Conservation (phyloP, 768 basidiomycete genomes). For the Mycena venus region DNA sequence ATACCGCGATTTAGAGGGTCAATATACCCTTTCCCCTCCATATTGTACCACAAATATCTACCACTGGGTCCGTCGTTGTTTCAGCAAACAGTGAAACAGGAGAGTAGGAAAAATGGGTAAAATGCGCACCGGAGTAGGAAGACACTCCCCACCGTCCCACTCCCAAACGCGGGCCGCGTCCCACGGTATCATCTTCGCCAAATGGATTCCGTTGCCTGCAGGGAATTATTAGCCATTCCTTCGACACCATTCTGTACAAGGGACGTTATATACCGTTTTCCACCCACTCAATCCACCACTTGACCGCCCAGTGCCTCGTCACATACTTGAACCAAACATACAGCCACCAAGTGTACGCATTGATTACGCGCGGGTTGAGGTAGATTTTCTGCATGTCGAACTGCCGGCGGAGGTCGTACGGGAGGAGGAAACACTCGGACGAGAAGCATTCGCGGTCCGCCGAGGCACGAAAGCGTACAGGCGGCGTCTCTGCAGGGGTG, state of each 20-base stretch:
- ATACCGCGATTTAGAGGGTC: no score
- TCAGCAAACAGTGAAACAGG: no score
- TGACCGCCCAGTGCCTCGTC: slow-evolving; percentile 46
- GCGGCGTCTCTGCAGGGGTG: slow-evolving; percentile 44
- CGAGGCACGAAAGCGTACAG: slow-evolving; percentile 46
- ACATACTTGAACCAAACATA: slow-evolving; percentile 52
- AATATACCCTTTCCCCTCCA: no score
- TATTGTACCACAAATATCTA: no score
- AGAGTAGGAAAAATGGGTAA: no score
- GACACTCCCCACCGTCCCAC: background rate
- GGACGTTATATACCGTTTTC: no score
- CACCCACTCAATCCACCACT: slow-evolving; percentile 30
- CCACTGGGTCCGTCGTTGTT: no score
- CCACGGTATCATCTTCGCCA: background rate
- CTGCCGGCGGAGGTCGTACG: slow-evolving; percentile 55
- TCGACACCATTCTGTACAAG: no score
- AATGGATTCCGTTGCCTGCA: background rate
- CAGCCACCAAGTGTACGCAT: slow-evolving; percentile 47
- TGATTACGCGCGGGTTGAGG: slow-evolving; percentile 53
- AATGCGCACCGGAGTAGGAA: background rate
- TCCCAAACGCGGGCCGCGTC: background rate
- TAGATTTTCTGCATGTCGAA: slow-evolving; percentile 50
- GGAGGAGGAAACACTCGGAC: slow-evolving; percentile 55
- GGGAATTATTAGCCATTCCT: no score
- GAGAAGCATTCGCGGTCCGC: slow-evolving; percentile 46